phyloP scores from a whole-genome alignment of 2,329 filamentous ascomycete genomes.

The Plectosphaerella sp. region DNA sequence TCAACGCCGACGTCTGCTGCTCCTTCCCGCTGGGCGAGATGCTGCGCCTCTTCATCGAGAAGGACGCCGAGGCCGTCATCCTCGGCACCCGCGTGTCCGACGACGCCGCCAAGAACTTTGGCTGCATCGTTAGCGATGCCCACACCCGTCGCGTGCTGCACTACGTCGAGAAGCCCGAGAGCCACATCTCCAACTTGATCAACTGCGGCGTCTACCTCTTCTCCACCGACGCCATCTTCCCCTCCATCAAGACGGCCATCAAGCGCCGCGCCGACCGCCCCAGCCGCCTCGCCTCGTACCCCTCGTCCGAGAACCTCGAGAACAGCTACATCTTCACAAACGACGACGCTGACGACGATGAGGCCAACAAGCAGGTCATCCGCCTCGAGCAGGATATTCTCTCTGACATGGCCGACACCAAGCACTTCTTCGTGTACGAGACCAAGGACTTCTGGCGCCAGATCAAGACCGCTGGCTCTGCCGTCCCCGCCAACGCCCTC shows the following conservation, averaged over 20 bases:
- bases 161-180: slow-evolving; percentile 98
- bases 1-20: slow-evolving; percentile 98
- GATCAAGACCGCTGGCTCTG: slow-evolving; percentile 98
- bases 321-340: slow-evolving; percentile 42
- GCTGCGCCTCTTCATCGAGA: slow-evolving; percentile 90
- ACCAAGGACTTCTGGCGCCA: slow-evolving; percentile 99
- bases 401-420: slow-evolving; percentile 90
- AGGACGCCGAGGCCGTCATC: slow-evolving; percentile 94
- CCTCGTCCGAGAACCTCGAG: slow-evolving; percentile 90
- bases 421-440: slow-evolving; percentile 97
- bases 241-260: slow-evolving; percentile 88
- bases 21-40: slow-evolving; percentile 95
- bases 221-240: slow-evolving; percentile 92
- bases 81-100: slow-evolving; percentile 87
- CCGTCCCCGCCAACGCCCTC: slow-evolving; percentile 91
- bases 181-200: slow-evolving; percentile 96
- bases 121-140: slow-evolving; percentile 92
- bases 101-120: slow-evolving; percentile 92
- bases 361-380: slow-evolving; percentile 79
- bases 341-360: slow-evolving; percentile 66
- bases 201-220: slow-evolving; percentile 99
- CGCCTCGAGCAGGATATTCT: slow-evolving; percentile 96
- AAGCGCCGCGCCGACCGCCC: slow-evolving; percentile 92
- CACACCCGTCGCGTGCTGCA: slow-evolving; percentile 95
- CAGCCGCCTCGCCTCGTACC: slow-evolving; percentile 81